phyloP scores from a whole-genome alignment of 1,139 yeast species.

The Geotrichum fermentans region DNA sequence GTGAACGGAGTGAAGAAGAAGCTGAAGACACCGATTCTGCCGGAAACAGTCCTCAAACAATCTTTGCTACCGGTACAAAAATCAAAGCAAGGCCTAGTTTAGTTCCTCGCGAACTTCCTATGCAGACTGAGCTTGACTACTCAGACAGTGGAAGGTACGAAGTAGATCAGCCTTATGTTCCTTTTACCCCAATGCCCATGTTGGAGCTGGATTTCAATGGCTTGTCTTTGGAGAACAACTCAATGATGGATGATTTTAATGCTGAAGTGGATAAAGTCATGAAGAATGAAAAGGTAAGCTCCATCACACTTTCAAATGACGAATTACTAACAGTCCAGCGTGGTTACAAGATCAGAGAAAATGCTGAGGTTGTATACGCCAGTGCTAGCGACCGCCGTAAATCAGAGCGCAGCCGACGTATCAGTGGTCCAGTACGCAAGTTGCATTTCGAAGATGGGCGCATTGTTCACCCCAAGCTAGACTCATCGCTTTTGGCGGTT shows the following conservation, averaged over 20 bases:
- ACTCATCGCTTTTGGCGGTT: slow-evolving; percentile 18
- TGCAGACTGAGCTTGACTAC: slow-evolving; percentile 12
- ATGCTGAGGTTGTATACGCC: slow-evolving; percentile 35
- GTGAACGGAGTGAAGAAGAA: slow-evolving; percentile 5
- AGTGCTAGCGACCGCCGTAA: slow-evolving; percentile 22
- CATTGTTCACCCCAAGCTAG: slow-evolving; percentile 10
- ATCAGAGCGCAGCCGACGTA: slow-evolving; percentile 21
- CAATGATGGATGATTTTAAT: slow-evolving; percentile 40
- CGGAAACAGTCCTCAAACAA: slow-evolving; percentile 9
- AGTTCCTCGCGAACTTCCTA: slow-evolving; percentile 29
- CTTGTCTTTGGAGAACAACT: slow-evolving; percentile 38
- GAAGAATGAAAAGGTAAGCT: slow-evolving; percentile 29
- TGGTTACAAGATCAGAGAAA: slow-evolving; percentile 37
- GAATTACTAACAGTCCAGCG: slow-evolving; percentile 23
- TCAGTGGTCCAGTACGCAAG: slow-evolving; percentile 29
- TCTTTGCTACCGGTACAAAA: slow-evolving; percentile 25
- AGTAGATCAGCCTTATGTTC: not conserved
- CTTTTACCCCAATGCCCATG: slow-evolving; percentile 24
- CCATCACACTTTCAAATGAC: not conserved
- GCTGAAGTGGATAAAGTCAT: slow-evolving; percentile 39
- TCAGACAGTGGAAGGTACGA: slow-evolving; percentile 24
- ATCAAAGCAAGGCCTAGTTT: slow-evolving; percentile 36
- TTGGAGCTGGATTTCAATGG: slow-evolving; percentile 33
- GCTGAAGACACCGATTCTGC: not conserved
- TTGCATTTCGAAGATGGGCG: slow-evolving; percentile 8